Evolutionary conservation across 345 rosid species (phyloP), one percentile per base, ranked within the genome.

Genomic region (Abelmoschus esculentus): DNA sequence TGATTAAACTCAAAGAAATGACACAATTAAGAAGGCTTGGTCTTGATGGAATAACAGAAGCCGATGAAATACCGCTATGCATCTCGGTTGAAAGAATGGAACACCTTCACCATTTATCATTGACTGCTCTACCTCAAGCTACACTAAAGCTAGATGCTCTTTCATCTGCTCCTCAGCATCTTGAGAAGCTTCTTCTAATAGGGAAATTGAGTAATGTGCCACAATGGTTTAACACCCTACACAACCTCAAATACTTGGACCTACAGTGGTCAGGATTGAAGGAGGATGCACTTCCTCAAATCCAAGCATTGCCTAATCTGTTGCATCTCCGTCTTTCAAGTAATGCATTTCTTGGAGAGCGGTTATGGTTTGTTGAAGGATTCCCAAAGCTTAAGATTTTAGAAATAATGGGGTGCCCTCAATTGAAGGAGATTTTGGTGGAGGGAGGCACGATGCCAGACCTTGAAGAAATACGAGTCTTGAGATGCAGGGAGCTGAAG

Each of bases 121-220:
- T 38, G 67, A 2, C 6, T 32, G 13, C 49, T 9, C 1, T 0
- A 31, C 38, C 9, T 56, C 17, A 40, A 31, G n/a, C 26, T 34
- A 13, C 22, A 60, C 7, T 62, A 62, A 62, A 11, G 67, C 4
- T 62, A 1, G 49, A 62, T 10, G 31, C 50, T 1, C 67, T 62
- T 62, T 18, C 31, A 22, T 65, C 19, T 2, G 73, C 75, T 56
- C 60, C 74, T 11, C 57, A 1, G 11, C n/a, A 67, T 28, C 76
- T 84, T 31, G 73, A 74, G 56, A 79, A 34, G 62, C 79, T 81
- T 11, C 56, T 13, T 46, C 72, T 79, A 6, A 56, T 61, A 5
- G 85, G 83, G 42, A 81, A 75, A 65, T 54, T 77, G 40, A 73
- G 75, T 54, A 81, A 47, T 19, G 73, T 81, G 19, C 80, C 85